A percentile compares a stretch with the other conserved stretches of the same genome.
These are phyloP conservation scores for Aspergillus cristatus DNA, from an alignment of 495 filamentous ascomycete species.

Conservation along the genomic window DNA sequence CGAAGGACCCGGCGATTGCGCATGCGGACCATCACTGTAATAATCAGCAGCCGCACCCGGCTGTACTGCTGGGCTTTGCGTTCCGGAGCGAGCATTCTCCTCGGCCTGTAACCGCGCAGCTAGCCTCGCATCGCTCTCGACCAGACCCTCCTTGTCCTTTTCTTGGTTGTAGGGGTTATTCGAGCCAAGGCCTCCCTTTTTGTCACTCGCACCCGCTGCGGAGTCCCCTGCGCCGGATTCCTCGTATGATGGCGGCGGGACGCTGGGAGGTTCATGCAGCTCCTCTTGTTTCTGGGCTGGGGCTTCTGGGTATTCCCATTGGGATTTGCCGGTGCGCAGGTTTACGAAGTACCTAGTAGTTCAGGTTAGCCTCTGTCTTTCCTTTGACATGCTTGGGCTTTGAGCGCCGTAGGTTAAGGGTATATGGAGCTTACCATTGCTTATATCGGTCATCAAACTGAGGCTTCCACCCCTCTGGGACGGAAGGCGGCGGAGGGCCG, in stretches of 20 bases:
- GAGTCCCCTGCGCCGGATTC: conserved; percentile 28
- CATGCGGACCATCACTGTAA: conserved; percentile 26
- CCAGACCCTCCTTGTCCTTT: conserved; percentile 21
- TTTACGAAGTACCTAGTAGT: conserved; percentile 75
- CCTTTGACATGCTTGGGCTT: conserved; percentile 6
- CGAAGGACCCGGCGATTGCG: conserved; percentile 22
- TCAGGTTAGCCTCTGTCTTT: background rate
- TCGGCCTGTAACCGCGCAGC: conserved; percentile 75
- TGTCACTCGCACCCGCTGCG: conserved; percentile 17
- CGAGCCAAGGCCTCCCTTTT: conserved; percentile 48
- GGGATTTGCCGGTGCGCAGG: conserved; percentile 72
- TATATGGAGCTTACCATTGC: conserved; percentile 52
- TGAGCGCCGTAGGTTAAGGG: conserved; percentile 14
- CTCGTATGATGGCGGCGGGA: conserved; percentile 58
- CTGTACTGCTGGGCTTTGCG: conserved; percentile 8
- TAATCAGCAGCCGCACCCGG: conserved; percentile 35
- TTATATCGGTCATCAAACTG: conserved; percentile 67
- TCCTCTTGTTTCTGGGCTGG: conserved; percentile 42
- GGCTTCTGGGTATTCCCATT: conserved; percentile 72
- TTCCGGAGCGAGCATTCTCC: conserved; percentile 55
- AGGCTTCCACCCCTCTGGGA: conserved; percentile 83
- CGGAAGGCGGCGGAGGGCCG: conserved; percentile 76
- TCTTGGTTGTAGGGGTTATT: conserved; percentile 51
- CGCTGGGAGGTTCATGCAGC: conserved; percentile 38
- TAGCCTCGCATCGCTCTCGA: conserved; percentile 61